Evolutionary conservation across 495 filamentous ascomycete species (phyloP), one percentile per base, ranked within the genome.

Genomic region (Aspergillus biplanus): DNA sequence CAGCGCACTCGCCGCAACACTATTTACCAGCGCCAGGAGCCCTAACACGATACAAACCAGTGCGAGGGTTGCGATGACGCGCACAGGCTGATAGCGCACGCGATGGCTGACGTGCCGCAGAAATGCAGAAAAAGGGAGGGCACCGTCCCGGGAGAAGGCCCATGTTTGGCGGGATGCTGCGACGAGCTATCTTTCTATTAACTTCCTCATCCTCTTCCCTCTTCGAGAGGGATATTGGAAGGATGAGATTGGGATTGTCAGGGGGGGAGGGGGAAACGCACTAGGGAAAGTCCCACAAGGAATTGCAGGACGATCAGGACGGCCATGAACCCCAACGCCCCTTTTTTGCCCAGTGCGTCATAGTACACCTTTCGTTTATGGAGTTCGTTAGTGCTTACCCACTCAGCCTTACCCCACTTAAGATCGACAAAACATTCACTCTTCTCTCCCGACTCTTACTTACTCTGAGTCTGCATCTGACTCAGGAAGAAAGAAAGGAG

Each of bases 101-200:
- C 73, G 72, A 53, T 79, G 74, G 61, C 74, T 81, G 62, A 85
- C 80, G n/a, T 74, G 76, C 35, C 82, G 75, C 67, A 86, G 83
- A 69, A 82, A 87, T 57, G 72, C 71, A 39, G 85, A 86, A 69
- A 89, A 85, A 0, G 86, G 83, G 12, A 85, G 77, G 8, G 82
- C 83, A 12, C 83, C 82, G 67, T 87, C 85, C 8, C 85, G 78
- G 16, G 78, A 79, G 66, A 87, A 86, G 16, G 84, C 84, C 83
- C 83, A 87, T 47, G 73, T 71, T 64, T 86, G 83, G 21, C 85
- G 72, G 34, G 78, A 79, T 7, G 81, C 75, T 33, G 85, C 86
- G 35, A 87, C 80, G 33, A 80, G 62, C 73, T 76, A 47, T 12
- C 6, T 39, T 6, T 39, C 35, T 6, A 18, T 18, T 16, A 7